Evolutionary conservation across 352 stramenopile genomes (phyloP).

Genomic region (Pythium aristosporum): DNA sequence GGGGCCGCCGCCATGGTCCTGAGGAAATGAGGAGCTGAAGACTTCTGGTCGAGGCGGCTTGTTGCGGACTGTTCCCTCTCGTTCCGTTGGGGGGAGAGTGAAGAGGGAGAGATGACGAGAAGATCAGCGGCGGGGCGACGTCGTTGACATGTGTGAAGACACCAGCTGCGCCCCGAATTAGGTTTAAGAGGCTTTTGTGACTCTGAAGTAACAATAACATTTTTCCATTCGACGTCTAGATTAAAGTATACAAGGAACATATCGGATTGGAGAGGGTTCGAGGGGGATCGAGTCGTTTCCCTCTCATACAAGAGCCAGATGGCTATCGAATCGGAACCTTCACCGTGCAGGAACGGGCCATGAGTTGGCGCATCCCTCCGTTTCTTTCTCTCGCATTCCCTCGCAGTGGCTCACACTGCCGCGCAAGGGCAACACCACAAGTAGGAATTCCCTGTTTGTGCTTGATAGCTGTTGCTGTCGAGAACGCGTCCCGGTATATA

Average conservation of each 20-base stretch:
- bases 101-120: slow-evolving; percentile 17
- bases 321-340: slow-evolving; percentile 23
- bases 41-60: slow-evolving; percentile 19
- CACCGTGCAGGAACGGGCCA: slow-evolving; percentile 16
- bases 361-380: background rate
- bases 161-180: slow-evolving; percentile 8
- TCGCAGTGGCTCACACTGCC: background rate
- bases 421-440: too few species aligned
- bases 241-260: background rate
- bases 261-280: slow-evolving; percentile 8
- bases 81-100: background rate
- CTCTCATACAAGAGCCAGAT: slow-evolving; percentile 5
- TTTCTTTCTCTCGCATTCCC: background rate
- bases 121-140: slow-evolving; percentile 17
- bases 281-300: slow-evolving; percentile 10
- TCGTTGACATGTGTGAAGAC: background rate
- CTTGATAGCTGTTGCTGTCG: too few species aligned
- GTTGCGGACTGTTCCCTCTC: slow-evolving; percentile 12
- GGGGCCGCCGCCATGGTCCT: slow-evolving; percentile 21
- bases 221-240: slow-evolving; percentile 12
- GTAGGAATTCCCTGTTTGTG: too few species aligned
- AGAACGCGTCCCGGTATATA: too few species aligned
- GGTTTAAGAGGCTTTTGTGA: background rate
- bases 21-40: background rate
- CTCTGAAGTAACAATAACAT: slow-evolving; percentile 14